Evolutionary conservation across 192 early-diverging fungal species (phyloP).

Genomic region (Coemansia sp.): DNA sequence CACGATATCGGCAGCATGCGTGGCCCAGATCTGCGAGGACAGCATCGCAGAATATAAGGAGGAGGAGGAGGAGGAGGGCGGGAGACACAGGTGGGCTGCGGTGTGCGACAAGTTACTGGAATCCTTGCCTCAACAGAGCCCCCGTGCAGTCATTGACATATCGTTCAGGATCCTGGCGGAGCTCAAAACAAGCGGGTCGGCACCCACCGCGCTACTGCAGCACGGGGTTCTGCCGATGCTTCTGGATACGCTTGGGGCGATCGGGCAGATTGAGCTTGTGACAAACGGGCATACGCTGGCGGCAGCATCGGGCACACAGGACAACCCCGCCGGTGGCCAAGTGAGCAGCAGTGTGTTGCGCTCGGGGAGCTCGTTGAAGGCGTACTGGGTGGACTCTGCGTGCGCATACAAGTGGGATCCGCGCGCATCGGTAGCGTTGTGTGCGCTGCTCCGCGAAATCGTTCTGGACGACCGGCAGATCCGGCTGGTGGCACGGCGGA

Average conservation of each 20-base stretch:
- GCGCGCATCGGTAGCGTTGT: conserved; percentile 25
- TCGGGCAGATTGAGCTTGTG: conserved; percentile 42
- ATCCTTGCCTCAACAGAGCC: conserved; percentile 26
- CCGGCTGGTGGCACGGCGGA: conserved; percentile 22
- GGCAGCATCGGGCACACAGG: neutral
- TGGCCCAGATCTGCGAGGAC: conserved; percentile 47
- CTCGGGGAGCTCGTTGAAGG: conserved; percentile 30
- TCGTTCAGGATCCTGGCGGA: conserved; percentile 46
- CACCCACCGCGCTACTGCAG: conserved; percentile 5
- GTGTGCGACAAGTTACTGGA: conserved; percentile 36
- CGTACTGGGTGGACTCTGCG: conserved; percentile 48
- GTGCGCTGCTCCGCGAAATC: conserved; percentile 38
- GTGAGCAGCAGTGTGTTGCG: conserved; percentile 16
- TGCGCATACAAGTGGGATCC: conserved; percentile 47
- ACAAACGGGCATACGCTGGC: conserved; percentile 3
- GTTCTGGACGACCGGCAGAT: conserved; percentile 19
- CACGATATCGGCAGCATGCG: conserved; percentile 24
- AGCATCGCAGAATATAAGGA: conserved; percentile 7
- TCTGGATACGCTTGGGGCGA: conserved; percentile 39
- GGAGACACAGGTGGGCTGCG: conserved; percentile 14
- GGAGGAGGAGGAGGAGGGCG: neutral
- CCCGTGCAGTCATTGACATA: conserved; percentile 34
- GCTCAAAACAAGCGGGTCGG: conserved; percentile 37
- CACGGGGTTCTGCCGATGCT: conserved; percentile 34
- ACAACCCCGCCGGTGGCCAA: neutral